Conservation (phyloP, 1,139 yeast genomes). For the Suhomyces bolitotheri region DNA sequence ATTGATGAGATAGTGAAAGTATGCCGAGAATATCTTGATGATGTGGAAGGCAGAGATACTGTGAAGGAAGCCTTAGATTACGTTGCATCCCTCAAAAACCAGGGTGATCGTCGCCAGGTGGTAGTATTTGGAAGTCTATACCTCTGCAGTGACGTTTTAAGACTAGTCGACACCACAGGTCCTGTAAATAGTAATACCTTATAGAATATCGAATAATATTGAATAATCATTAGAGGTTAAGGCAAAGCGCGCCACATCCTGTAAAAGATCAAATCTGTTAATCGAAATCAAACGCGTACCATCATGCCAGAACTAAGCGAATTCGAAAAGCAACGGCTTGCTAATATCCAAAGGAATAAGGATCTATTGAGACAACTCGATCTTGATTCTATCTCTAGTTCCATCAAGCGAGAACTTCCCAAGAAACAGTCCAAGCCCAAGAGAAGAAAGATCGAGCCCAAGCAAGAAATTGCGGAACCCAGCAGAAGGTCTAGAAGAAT, state of each 20-base stretch:
- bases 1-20: conserved; percentile 36
- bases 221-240: not conserved
- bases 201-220: not conserved
- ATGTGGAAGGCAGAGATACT: conserved; percentile 17
- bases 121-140: conserved; percentile 81
- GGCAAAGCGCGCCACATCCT: too few species aligned
- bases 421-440: conserved; percentile 14
- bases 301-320: conserved; percentile 46
- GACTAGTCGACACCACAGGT: conserved; percentile 31
- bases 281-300: too few species aligned
- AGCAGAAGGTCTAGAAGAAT: conserved; percentile 64
- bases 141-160: conserved; percentile 66
- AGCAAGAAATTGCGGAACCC: conserved; percentile 41
- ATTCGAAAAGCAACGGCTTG: conserved; percentile 69
- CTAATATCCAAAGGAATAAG: conserved; percentile 44
- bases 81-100: conserved; percentile 17
- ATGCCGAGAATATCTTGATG: conserved; percentile 32
- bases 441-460: conserved; percentile 21
- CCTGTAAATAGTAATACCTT: too few species aligned
- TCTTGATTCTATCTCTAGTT: conserved; percentile 35
- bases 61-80: conserved; percentile 21
- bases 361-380: conserved; percentile 41
- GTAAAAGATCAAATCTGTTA: too few species aligned
- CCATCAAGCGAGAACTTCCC: conserved; percentile 32
- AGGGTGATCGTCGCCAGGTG: conserved; percentile 36